phyloP scores from a whole-genome alignment of 192 early-diverging fungal species.

The Linnemannia elongata region DNA sequence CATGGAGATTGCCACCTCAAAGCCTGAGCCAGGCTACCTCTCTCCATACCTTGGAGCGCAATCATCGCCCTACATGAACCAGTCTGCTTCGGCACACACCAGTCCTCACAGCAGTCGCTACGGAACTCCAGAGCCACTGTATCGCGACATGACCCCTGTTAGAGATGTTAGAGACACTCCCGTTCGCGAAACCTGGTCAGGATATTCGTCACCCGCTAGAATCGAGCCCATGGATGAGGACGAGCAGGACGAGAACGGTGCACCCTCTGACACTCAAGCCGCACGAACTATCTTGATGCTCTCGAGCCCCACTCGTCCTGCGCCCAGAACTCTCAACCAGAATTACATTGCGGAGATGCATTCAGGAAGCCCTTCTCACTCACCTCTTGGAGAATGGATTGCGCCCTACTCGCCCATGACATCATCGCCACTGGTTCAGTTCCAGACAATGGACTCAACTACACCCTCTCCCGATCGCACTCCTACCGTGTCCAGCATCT shows the following conservation, averaged over 20 bases:
- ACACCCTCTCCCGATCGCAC: constrained; percentile 25
- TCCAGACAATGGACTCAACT: constrained; percentile 32
- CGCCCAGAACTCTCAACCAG: constrained; percentile 35
- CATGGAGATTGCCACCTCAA: constrained; percentile 49
- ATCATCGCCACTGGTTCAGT: constrained; percentile 38
- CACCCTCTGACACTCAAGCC: constrained; percentile 37
- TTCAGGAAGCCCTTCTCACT: constrained; percentile 21
- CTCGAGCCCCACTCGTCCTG: constrained; percentile 41
- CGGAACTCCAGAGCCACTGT: constrained; percentile 23
- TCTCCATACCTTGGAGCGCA: constrained; percentile 11
- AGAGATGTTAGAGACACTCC: not conserved
- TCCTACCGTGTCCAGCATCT: not conserved
- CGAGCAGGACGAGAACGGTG: constrained; percentile 18
- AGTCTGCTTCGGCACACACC: not conserved
- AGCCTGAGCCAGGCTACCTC: constrained; percentile 39
- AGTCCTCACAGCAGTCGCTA: constrained; percentile 14
- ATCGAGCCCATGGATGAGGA: constrained; percentile 29
- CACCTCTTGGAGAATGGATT: constrained; percentile 37
- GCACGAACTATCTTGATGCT: constrained; percentile 55
- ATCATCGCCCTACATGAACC: not conserved
- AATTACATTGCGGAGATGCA: constrained; percentile 26
- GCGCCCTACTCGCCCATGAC: constrained; percentile 39
- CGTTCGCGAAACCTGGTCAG: constrained; percentile 15
- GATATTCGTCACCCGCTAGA: constrained; percentile 11
- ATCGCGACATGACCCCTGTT: constrained; percentile 30